Conservation (phyloP, 2,329 filamentous ascomycete genomes). For the Clarireedia hainanense region DNA sequence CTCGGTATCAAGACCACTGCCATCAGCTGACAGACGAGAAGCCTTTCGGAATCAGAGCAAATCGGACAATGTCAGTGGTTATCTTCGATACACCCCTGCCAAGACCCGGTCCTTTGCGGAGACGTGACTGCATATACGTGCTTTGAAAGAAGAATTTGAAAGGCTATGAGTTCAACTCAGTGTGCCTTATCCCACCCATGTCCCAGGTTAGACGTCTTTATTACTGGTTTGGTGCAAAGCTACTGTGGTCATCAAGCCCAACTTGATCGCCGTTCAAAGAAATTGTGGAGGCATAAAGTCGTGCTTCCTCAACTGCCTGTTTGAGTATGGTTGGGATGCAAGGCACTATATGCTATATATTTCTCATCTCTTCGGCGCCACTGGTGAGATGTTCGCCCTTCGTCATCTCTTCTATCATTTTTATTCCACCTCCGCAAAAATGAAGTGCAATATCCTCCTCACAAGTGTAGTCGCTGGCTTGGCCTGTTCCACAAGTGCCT, state of each 20-base stretch:
- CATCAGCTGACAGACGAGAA: neutral
- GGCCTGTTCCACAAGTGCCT: neutral
- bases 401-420: neutral
- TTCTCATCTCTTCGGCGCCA: neutral
- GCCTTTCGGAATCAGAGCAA: neutral
- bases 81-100: neutral
- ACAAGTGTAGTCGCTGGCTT: slow-evolving; percentile 5
- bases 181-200: neutral
- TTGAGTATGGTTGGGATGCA: slow-evolving; percentile 4
- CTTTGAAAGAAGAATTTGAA: neutral
- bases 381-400: neutral
- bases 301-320: slow-evolving; percentile 6
- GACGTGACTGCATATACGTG: neutral
- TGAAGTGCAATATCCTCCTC: slow-evolving; percentile 5
- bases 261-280: neutral
- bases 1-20: neutral
- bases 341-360: neutral
- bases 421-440: neutral
- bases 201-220: neutral
- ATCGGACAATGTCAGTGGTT: neutral
- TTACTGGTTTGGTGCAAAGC: neutral
- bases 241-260: neutral
- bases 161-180: too few relatives aligned
- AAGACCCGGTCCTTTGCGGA: neutral
- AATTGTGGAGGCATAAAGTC: neutral